A percentile compares a stretch with the other conserved stretches of the same genome.
phyloP scores from a whole-genome alignment of 495 filamentous ascomycete genomes.

The Penicillium crystallinum region DNA sequence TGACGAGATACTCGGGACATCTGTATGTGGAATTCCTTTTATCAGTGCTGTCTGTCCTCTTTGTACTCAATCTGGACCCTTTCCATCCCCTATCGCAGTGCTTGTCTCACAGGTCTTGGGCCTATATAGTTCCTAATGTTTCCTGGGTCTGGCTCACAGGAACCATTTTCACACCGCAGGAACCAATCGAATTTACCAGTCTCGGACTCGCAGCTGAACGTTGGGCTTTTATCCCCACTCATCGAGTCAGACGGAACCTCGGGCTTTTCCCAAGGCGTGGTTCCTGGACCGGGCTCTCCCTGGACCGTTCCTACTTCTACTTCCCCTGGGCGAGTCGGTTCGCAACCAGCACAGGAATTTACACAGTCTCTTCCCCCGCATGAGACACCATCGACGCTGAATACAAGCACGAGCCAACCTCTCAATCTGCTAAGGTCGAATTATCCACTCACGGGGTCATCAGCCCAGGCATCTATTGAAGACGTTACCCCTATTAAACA shows the following conservation, averaged over 20 bases:
- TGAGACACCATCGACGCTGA: constrained; percentile 9
- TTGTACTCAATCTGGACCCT: constrained; percentile 10
- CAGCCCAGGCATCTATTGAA: constrained; percentile 6
- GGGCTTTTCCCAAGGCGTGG: constrained; percentile 10
- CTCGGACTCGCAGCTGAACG: constrained; percentile 2
- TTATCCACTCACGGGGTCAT: constrained; percentile 6
- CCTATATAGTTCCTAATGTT: constrained; percentile 22
- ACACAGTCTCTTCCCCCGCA: constrained; percentile 6
- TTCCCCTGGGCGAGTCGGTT: constrained; percentile 2
- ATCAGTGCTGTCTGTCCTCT: constrained; percentile 1
- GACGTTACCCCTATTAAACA: constrained; percentile 3
- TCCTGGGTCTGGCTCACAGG: constrained; percentile 19
- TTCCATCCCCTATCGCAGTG: constrained; percentile 9
- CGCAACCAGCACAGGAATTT: constrained; percentile 7
- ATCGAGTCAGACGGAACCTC: constrained; percentile 17
- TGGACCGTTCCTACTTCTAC: constrained; percentile 13
- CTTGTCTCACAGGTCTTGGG: constrained; percentile 14
- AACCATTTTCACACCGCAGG: constrained; percentile 16
- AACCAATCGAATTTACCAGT: constrained; percentile 11
- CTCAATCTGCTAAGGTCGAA: constrained; percentile 6
- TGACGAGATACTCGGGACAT: neutral
- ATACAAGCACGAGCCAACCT: constrained; percentile 7
- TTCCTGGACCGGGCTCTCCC: constrained; percentile 3
- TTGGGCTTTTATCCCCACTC: constrained; percentile 4
- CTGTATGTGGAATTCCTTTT: constrained; percentile 16